Conservation (phyloP, 129 eudicot genomes). For the Tagetes patula region DNA sequence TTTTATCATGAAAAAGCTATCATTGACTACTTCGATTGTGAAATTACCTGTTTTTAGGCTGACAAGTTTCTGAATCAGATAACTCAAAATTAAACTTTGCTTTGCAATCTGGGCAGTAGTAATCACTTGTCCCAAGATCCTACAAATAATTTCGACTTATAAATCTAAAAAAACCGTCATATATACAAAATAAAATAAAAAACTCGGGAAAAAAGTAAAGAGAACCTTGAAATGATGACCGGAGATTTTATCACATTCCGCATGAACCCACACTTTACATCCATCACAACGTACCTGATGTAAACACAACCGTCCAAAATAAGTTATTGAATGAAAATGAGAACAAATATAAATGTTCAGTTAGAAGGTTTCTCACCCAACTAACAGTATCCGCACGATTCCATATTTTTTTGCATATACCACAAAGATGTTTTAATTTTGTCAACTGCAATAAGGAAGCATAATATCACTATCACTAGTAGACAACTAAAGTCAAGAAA, state of each 20-base stretch:
- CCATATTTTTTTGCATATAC: slow-evolving; percentile 84
- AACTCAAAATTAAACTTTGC: slow-evolving; percentile 79
- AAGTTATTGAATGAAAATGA: not conserved
- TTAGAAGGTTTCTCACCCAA: slow-evolving; percentile 56
- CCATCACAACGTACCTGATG: slow-evolving; percentile 77
- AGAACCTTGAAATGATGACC: slow-evolving; percentile 61
- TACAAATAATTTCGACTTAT: slow-evolving; percentile 18
- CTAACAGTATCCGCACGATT: slow-evolving; percentile 67
- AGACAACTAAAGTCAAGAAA: slow-evolving; percentile 2
- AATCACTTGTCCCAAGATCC: slow-evolving; percentile 70
- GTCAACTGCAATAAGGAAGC: slow-evolving; percentile 48
- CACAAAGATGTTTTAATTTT: slow-evolving; percentile 68
- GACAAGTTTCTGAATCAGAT: slow-evolving; percentile 70
- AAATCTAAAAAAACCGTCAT: slow-evolving; percentile 4
- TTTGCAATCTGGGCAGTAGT: slow-evolving; percentile 88
- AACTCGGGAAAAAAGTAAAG: not conserved
- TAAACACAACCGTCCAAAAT: slow-evolving; percentile 25
- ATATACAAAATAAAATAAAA: not conserved
- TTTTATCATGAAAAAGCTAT: not conserved
- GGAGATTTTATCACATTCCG: slow-evolving; percentile 79
- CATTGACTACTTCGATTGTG: slow-evolving; percentile 1
- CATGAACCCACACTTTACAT: slow-evolving; percentile 92
- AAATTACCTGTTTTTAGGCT: slow-evolving; percentile 54
- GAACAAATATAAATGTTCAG: not conserved
- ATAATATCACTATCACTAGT: slow-evolving; percentile 17